Evolutionary conservation across 176 grass and related monocot species (phyloP).

Genomic region (Metroxylon sagu): DNA sequence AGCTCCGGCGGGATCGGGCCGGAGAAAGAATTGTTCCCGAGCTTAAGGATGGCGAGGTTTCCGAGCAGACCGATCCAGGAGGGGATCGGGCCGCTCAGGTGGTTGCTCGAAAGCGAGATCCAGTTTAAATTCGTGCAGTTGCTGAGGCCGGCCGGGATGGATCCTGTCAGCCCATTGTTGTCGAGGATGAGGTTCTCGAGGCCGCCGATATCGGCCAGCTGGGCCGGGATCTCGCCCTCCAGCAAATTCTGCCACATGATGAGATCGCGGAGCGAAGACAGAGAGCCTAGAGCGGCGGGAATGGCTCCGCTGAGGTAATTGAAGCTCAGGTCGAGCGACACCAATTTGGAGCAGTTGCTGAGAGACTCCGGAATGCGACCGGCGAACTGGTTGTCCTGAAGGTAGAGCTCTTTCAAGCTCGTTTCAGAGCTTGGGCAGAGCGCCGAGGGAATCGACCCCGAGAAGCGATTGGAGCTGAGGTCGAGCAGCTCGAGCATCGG

Average conservation of each 20-base stretch:
- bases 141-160: constrained; percentile 46
- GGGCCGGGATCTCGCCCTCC: constrained; percentile 73
- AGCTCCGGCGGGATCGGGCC: constrained; percentile 68
- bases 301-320: constrained; percentile 67
- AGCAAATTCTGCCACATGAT: constrained; percentile 95
- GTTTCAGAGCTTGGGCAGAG: constrained; percentile 39
- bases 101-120: constrained; percentile 92
- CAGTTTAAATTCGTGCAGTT: constrained; percentile 78
- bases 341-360: constrained; percentile 64
- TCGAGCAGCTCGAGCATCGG: constrained; percentile 64
- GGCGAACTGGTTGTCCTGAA: constrained; percentile 88
- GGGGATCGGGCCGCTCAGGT: constrained; percentile 56
- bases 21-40: constrained; percentile 79
- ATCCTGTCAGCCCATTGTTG: constrained; percentile 70
- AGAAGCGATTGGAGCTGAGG: constrained; percentile 81
- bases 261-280: constrained; percentile 55
- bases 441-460: constrained; percentile 48
- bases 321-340: constrained; percentile 92
- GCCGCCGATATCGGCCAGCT: constrained; percentile 36
- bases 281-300: constrained; percentile 43
- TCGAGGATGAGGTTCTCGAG: constrained; percentile 94
- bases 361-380: constrained; percentile 59
- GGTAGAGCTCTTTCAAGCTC: constrained; percentile 61
- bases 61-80: constrained; percentile 73
- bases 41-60: constrained; percentile 72